Base-by-base conservation (phyloP, 129 eudicot species). In the Flaveria trinervia region DNA sequence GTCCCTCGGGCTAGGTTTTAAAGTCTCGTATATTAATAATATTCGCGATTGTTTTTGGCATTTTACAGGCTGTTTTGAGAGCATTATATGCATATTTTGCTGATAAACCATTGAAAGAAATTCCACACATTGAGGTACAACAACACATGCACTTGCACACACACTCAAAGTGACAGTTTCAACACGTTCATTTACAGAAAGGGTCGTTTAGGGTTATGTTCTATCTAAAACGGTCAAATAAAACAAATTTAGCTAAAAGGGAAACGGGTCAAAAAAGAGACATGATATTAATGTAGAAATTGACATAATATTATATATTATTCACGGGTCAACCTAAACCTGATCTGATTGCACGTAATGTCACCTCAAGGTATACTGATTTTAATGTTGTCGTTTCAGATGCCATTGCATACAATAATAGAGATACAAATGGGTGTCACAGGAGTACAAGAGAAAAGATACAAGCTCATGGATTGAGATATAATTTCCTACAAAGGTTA, bases 361-460 rank as follows among this genome's bases (percentile, higher is more conserved):
- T n/a, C 3, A 73, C 1, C 22, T 18, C 25, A 11, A 65, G 22
- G 0, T 13, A 20, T 52, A 57, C 70, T 74, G 15, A 45, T 44
- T 13, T 68, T 30, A 6, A 4, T 76, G 14, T 17, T 76, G 60
- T 44, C 20, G 9, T 51, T 76, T 79, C 93, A 95, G 99, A 81
- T 95, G 90, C 99, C 99, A 11, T 96, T 95, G 70, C 99, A 95
- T 81, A 95, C 99, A 36, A 95, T 95, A 55, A 92, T 95, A 78
- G 99, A 95, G 90, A 95, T 92, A 81, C 96, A 92, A 79, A 95
- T 95, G 99, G 99, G 99, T 46, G 99, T 95, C 14, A 84, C 94
- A 0, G 99, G 99, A 7, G 96, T 95, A 70, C 97, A 95, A 83
- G 99, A 92, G 88, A 95, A 95, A 82, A 74, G 97, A 86, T 92